Conservation (phyloP, 2,329 filamentous ascomycete genomes). For the Diaporthe sp. region DNA sequence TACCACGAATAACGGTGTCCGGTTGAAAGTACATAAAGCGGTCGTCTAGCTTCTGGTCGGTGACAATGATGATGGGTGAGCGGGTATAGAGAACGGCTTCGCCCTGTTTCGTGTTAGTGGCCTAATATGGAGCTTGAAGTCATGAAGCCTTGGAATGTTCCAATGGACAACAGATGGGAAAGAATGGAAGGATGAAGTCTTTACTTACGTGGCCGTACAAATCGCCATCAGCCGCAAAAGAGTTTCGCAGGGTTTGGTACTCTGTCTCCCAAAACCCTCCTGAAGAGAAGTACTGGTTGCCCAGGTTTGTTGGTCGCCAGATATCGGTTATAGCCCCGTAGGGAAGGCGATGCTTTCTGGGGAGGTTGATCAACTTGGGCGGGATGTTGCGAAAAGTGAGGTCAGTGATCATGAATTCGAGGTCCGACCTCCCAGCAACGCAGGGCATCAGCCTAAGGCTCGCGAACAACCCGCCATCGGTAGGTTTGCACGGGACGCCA, state of each 20-base stretch:
- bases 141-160: too few relatives aligned
- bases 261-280: not conserved
- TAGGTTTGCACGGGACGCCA: not conserved
- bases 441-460: not conserved
- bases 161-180: too few relatives aligned
- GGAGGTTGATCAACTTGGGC: not conserved
- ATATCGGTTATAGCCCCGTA: not conserved
- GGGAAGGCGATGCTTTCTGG: not conserved
- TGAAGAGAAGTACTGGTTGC: not conserved
- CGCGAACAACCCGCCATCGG: not conserved
- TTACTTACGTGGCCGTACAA: constrained; percentile 27
- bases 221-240: constrained; percentile 34
- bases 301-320: not conserved
- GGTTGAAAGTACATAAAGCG: constrained; percentile 14
- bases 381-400: not conserved
- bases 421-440: not conserved
- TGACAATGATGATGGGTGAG: constrained; percentile 18
- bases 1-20: not conserved
- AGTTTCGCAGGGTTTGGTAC: not conserved
- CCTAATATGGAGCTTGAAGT: too few relatives aligned
- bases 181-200: too few relatives aligned
- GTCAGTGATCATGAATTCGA: not conserved
- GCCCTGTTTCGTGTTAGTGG: not conserved
- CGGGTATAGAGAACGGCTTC: constrained; percentile 30
- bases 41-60: not conserved